Percentiles rank a stretch among this genome's conserved stretches.
Conservation (phyloP, 441 rosid species). For the Codiaeum variegatum region DNA sequence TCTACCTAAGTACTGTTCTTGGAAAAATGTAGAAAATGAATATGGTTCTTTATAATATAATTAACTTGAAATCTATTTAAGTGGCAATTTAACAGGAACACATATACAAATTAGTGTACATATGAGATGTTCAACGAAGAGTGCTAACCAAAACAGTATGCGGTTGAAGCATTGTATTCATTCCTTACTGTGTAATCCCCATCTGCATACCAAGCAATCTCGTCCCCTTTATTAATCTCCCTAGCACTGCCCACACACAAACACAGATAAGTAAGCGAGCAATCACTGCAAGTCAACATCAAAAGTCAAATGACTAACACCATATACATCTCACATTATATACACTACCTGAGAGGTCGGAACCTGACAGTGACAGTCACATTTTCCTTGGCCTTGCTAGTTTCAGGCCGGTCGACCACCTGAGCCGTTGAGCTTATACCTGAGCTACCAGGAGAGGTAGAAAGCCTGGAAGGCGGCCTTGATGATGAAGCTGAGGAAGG, state of each 20-base stretch:
- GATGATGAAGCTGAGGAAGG: slow-evolving; percentile 46
- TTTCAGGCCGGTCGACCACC: slow-evolving; percentile 34
- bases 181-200: slow-evolving; percentile 74
- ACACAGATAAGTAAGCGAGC: slow-evolving; percentile 7
- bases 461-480: slow-evolving; percentile 42
- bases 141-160: slow-evolving; percentile 77
- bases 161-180: slow-evolving; percentile 65
- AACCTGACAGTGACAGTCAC: slow-evolving; percentile 87
- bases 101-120: not conserved
- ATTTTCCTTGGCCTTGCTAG: slow-evolving; percentile 63
- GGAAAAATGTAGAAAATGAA: not conserved
- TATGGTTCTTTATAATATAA: not conserved
- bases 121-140: not conserved
- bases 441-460: slow-evolving; percentile 40
- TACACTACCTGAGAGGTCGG: slow-evolving; percentile 75
- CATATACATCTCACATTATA: not conserved
- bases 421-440: slow-evolving; percentile 33
- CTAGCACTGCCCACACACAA: slow-evolving; percentile 43
- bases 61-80: too few species aligned
- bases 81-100: too few species aligned
- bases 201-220: slow-evolving; percentile 90
- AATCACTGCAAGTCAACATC: not conserved
- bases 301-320: slow-evolving; percentile 1
- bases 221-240: slow-evolving; percentile 83
- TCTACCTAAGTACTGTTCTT: not conserved